Evolutionary conservation across 768 basidiomycete species (phyloP).

Genomic region (Tephrocybe sp.): DNA sequence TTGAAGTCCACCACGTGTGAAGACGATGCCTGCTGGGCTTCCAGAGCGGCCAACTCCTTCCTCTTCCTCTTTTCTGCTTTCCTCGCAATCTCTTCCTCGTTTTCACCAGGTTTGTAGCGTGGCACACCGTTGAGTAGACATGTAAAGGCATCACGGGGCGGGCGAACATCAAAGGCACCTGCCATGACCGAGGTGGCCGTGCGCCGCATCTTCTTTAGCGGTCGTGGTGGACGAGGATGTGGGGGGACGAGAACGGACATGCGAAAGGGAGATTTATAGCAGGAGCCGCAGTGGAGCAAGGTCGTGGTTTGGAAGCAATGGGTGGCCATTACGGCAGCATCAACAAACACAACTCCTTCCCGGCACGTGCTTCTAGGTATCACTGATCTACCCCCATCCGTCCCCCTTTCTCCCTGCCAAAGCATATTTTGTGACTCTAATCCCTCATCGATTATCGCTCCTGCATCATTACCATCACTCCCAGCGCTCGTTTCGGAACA

Average conservation of each 20-base stretch:
- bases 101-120: conserved; percentile 63
- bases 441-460: conserved; percentile 9
- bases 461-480: background rate
- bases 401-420: conserved; percentile 17
- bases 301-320: conserved; percentile 54
- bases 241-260: conserved; percentile 36
- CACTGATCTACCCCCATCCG: conserved; percentile 42
- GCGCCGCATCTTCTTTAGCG: conserved; percentile 48
- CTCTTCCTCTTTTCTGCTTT: conserved; percentile 56
- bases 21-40: conserved; percentile 17
- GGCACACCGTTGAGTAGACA: conserved; percentile 77
- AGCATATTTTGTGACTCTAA: background rate
- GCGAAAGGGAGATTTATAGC: conserved; percentile 31
- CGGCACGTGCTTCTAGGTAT: conserved; percentile 49
- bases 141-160: conserved; percentile 74
- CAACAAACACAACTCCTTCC: conserved; percentile 47
- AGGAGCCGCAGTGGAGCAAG: conserved; percentile 45
- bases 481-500: background rate
- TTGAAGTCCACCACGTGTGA: conserved; percentile 24
- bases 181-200: conserved; percentile 77
- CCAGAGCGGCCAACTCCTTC: conserved; percentile 36
- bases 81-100: conserved; percentile 50
- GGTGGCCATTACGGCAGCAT: conserved; percentile 49
- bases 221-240: conserved; percentile 28
- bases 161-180: conserved; percentile 69